Base-by-base conservation (phyloP, 2,329 filamentous ascomycete genomes). In the Arthrinium puccinioides region DNA sequence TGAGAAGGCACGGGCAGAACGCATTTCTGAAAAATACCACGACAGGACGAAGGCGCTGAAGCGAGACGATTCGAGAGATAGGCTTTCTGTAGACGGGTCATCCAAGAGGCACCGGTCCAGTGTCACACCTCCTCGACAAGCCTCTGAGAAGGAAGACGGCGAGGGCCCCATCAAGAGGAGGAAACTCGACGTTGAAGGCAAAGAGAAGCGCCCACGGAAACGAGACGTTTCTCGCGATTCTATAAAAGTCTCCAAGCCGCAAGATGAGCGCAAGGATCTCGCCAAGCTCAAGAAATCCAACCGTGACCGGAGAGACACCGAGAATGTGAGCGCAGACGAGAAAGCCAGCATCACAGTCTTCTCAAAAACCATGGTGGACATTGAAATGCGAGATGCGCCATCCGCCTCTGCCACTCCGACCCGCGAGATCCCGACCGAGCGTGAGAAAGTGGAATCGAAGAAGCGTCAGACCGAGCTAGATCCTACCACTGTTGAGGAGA, bases 11-110 rank as follows among this genome's bases (percentile, higher is more conserved):
- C 66, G 67, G 39, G 44, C 58, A 10, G 63, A 67, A 27, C 46
- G 54, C 5, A 51, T 60, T 29, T 64, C 66, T 2, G 74, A 79
- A 43, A 77, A 71, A 41, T 72, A 76, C 38, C 72, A 76, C 38
- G 75, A 79, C 44, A 66, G 74, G 36, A 72, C 76, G 16, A 77
- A 79, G 48, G 71, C 74, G 14, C 54, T 80, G 10, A 81, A 77
- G 51, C 66, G 75, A 40, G 76, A 82, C 43, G 74, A 78, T 44
- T 76, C 75, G 4, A 69, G 68, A 36, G 77, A 82, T 42, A 63
- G 69, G 21, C 54, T 70, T 10, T 66, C 67, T 8, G 62, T 69
- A 7, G 76, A 80, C 19, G 62, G 59, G 36, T 60, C 72, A 6
- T 54, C 63, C n/a, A 82, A 82, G 54, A 65, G 78, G 28, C 73